Conservation (phyloP, 495 filamentous ascomycete species). For the Lasiosphaeria hispida region DNA sequence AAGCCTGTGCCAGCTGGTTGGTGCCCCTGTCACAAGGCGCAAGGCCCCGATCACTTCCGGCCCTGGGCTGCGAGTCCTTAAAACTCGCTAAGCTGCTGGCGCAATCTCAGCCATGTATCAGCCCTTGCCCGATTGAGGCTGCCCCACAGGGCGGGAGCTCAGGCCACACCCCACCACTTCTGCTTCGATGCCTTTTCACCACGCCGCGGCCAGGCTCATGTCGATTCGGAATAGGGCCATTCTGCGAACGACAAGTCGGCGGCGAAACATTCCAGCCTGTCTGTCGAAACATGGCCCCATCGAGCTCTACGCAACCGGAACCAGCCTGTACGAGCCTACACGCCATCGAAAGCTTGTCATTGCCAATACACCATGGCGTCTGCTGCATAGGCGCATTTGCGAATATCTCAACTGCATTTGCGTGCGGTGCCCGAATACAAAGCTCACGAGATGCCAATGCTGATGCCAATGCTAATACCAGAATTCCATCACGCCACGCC, state of each 20-base stretch:
- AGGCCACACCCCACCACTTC: conserved; percentile 11
- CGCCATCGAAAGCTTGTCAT: too few species aligned
- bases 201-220: neutral
- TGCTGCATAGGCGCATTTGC: too few species aligned
- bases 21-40: conserved; percentile 29
- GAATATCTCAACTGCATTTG: neutral
- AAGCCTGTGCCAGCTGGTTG: conserved; percentile 19
- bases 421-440: neutral
- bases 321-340: too few species aligned
- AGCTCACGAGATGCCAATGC: too few species aligned
- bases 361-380: too few species aligned
- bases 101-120: conserved; percentile 41
- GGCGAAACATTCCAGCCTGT: neutral
- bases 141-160: conserved; percentile 16
- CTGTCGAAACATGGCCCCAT: neutral
- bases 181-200: neutral
- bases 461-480: neutral
- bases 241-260: conserved; percentile 4
- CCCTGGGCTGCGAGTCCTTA: conserved; percentile 29
- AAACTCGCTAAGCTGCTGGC: conserved; percentile 41
- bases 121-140: conserved; percentile 30
- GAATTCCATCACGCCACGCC: neutral
- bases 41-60: conserved; percentile 34
- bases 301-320: too few species aligned
- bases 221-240: neutral